A percentile compares a stretch with the other conserved stretches of the same genome.
These are phyloP conservation scores for Sporothrix pallida DNA, from an alignment of 2,329 filamentous ascomycete genomes.

Conservation along the genomic window DNA sequence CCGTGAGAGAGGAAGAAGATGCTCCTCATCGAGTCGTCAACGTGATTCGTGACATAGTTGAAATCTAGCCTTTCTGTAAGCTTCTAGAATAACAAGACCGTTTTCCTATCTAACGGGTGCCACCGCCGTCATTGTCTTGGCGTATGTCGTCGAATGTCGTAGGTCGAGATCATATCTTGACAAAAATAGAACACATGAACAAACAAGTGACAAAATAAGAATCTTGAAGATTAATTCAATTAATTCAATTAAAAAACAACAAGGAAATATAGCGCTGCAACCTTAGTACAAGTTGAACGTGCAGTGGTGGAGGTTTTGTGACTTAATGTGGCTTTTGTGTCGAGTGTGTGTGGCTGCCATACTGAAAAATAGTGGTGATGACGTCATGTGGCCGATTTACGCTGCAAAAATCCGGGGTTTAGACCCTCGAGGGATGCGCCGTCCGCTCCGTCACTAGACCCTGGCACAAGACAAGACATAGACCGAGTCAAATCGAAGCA, in stretches of 20 bases:
- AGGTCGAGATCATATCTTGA: background rate
- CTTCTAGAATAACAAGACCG: background rate
- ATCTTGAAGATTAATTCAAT: background rate
- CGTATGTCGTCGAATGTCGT: background rate
- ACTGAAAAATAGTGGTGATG: background rate
- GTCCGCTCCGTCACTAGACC: background rate
- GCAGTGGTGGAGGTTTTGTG: background rate
- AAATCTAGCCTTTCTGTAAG: background rate
- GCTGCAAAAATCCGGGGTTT: slow-evolving; percentile 9
- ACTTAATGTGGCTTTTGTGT: background rate
- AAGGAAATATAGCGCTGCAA: slow-evolving; percentile 21
- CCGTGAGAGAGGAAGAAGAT: background rate
- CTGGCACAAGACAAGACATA: slow-evolving; percentile 13
- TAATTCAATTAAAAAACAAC: background rate
- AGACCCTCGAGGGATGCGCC: background rate
- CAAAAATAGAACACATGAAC: slow-evolving; percentile 16
- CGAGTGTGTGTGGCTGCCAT: background rate
- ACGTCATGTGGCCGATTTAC: background rate
- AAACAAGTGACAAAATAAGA: background rate
- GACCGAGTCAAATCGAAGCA: background rate
- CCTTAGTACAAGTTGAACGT: background rate
- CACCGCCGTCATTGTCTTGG: background rate
- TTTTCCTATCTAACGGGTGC: background rate
- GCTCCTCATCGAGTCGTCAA: background rate
- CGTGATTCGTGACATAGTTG: background rate